Percentiles rank a stretch among this genome's conserved stretches.
Conservation (phyloP, 495 filamentous ascomycete genomes). For the Talaromyces adpressus region DNA sequence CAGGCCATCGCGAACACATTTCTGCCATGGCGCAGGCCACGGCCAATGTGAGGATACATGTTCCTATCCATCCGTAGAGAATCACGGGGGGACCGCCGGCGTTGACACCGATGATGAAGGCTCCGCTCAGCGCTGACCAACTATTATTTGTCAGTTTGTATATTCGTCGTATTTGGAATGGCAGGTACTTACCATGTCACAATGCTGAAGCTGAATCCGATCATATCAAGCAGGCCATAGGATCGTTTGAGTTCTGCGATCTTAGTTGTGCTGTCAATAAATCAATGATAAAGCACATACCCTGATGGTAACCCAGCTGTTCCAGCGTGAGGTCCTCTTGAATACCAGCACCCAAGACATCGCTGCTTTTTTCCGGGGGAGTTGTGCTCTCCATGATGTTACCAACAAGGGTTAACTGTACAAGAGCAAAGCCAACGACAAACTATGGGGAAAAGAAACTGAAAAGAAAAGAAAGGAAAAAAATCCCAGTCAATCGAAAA, state of each 20-base stretch:
- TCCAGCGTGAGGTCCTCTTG: conserved; percentile 37
- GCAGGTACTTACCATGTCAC: conserved; percentile 39
- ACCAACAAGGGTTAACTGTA: not conserved
- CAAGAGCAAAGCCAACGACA: not conserved
- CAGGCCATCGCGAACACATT: conserved; percentile 48
- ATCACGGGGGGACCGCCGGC: conserved; percentile 52
- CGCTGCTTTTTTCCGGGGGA: conserved; percentile 5
- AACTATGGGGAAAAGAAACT: not conserved
- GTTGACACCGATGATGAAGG: conserved; percentile 48
- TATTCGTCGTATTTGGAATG: too few species aligned
- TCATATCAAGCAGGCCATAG: conserved; percentile 52
- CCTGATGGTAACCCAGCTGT: conserved; percentile 45
- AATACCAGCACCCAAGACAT: conserved; percentile 19
- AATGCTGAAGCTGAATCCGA: conserved; percentile 53
- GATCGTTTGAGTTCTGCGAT: conserved; percentile 46
- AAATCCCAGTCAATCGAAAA: not conserved
- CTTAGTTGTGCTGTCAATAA: not conserved
- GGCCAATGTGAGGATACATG: conserved; percentile 41
- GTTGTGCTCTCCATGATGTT: not conserved
- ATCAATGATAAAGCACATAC: conserved; percentile 14
- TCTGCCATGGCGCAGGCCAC: conserved; percentile 54
- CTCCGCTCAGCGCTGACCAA: conserved; percentile 50
- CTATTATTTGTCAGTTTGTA: conserved; percentile 16
- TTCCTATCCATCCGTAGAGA: conserved; percentile 49
- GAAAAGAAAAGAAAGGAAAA: not conserved